Percentiles rank a stretch among this genome's conserved stretches.
Conservation (phyloP, 2,329 filamentous ascomycete genomes). For the Myriangium duriaei region DNA sequence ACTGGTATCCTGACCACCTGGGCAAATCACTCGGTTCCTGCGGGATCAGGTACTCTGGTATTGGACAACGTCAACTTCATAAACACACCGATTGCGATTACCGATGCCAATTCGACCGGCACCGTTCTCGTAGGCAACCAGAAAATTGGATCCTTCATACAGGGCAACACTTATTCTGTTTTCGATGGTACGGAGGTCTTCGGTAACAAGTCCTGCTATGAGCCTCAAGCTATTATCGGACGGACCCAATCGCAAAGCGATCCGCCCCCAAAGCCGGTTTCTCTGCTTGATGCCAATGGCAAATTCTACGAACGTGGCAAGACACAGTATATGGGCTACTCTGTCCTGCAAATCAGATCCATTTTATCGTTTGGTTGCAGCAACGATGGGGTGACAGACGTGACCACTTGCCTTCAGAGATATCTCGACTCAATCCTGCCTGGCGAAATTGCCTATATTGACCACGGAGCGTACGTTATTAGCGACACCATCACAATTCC, state of each 20-base stretch:
- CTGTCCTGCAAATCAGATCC: conserved; percentile 55
- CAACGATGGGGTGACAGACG: conserved; percentile 76
- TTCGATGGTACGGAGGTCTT: conserved; percentile 22
- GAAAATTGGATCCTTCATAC: conserved; percentile 53
- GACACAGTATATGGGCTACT: conserved; percentile 33
- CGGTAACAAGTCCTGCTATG: conserved; percentile 19
- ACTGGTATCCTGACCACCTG: conserved; percentile 58
- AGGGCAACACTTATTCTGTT: conserved; percentile 55
- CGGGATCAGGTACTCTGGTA: conserved; percentile 60
- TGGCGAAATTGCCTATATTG: conserved; percentile 45
- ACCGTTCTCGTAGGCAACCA: conserved; percentile 53
- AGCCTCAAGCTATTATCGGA: conserved; percentile 16
- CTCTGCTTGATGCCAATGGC: conserved; percentile 13
- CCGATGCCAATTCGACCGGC: conserved; percentile 37
- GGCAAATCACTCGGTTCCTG: conserved; percentile 40
- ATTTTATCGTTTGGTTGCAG: conserved; percentile 42
- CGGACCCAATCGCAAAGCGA: conserved; percentile 14
- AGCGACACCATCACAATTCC: conserved; percentile 43
- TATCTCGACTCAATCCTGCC: conserved; percentile 50
- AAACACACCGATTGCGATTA: conserved; percentile 52
- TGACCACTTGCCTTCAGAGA: conserved; percentile 66
- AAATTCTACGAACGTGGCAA: conserved; percentile 16
- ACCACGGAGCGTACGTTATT: conserved; percentile 45
- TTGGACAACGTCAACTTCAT: conserved; percentile 71
- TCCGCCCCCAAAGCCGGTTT: conserved; percentile 12